Base-by-base conservation (phyloP, 148 eudicot genomes). In the Persicaria maculosa region DNA sequence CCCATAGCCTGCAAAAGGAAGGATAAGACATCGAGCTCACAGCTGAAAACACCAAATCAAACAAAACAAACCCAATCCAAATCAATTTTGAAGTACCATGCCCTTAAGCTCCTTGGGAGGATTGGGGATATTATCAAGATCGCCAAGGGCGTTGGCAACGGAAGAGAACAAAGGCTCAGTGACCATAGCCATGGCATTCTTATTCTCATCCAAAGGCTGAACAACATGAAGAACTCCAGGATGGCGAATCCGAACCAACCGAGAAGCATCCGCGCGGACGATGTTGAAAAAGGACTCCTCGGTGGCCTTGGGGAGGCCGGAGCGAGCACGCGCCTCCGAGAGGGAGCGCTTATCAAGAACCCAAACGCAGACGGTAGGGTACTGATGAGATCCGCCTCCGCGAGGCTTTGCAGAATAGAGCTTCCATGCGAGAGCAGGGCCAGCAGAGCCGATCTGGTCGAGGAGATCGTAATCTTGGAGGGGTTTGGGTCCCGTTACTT, bases 181-280 rank as follows among this genome's bases (percentile, higher is more conserved):
- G 7, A 92, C 99, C 88, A 95, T 88, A 7, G 97, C 99, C 99
- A 95, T 95, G 0, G 90, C 92, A 79, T 85, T 88, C 84, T 95
- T 95, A 68, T 83, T 88, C 96, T 95, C 99, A 77, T 95, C 99
- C 76, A 95, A 74, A 53, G 87, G 97, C 84, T 92, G 97, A 43
- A 95, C 92, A 77, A 95, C 96, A 58, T 95, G 99, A 0, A 95
- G 92, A 11, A 95, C 96, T 7, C 99, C 99, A 11, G 99, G 99
- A 55, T 95, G 99, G 77, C 99, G 82, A 80, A 95, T 77, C 76
- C 99, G 80, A 16, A 90, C 96, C 78, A 95, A 74, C 52, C 99
- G 72, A 4, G 82, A 80, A 15, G 97, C 97, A 78, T 95, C 99
- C 0, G 85, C 88, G 22, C 99, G 81, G 25, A 95, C 58, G 0